Base-by-base conservation (phyloP, 2,329 filamentous ascomycete genomes). In the Exophiala bonariae region DNA sequence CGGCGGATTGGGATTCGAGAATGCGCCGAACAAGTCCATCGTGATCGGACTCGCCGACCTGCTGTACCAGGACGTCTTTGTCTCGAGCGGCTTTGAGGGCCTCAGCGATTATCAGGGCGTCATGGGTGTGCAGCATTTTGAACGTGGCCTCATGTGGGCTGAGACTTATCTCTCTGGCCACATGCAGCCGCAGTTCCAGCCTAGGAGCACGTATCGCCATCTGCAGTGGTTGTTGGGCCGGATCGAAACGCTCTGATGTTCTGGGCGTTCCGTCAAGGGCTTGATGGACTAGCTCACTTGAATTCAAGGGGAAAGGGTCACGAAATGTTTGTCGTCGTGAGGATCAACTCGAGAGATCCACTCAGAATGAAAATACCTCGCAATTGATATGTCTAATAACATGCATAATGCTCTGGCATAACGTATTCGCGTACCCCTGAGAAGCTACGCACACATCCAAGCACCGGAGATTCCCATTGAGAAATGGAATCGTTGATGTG, bases 181-280 rank as follows among this genome's bases (percentile, higher is more conserved):
- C 52, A 67, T 66, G 63, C 59, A 67, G 43, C 64, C 65, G 4
- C 59, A 66, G 41, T 67, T 63, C 50, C 64, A 67, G 47, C 65
- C 63, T 0, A 49, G 63, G 19, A 61, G 56, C 18, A 52, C 56
- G 16, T 69, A 65, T 40, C 50, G 63, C 6, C 63, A 69, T 54
- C 42, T 69, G 35, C 60, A 66, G 49, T 68, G 64, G 66, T 11
- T 69, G 20, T 50, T 68, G 49, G 64, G 65, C 2, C 53, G 60
- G 33, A 66, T 65, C 43, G 60, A 55, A 30, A 41, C 41, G 22
- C 40, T 54, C 3, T 54, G 44, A 67, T 26, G 6, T 26, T 6
- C 6, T 26, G 23, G 23, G 14, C 13, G n/a, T n/a, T n/a, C n/a
- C n/a, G n/a, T n/a, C n/a, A n/a, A n/a, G n/a, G n/a, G n/a, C n/a